Evolutionary conservation across 2,329 filamentous ascomycete species (phyloP).

Genomic region (Plectosphaerella plurivora): DNA sequence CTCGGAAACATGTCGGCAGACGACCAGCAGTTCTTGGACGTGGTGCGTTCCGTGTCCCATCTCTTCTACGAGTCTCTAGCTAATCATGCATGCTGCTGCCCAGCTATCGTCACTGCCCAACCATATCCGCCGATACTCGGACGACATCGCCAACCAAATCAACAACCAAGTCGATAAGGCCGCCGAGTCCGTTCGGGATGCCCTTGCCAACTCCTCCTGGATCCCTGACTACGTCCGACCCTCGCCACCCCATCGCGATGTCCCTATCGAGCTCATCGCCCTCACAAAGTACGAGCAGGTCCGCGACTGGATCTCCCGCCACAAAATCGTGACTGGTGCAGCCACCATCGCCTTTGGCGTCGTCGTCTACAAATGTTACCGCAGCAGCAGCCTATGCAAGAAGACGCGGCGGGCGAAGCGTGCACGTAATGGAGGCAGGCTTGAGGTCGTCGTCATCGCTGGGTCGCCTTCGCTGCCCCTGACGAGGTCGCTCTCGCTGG

Average conservation of each 20-base stretch:
- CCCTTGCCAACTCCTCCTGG: conserved; percentile 64
- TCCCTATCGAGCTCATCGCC: conserved; percentile 25
- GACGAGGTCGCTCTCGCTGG: conserved; percentile 75
- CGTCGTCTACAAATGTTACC: conserved; percentile 47
- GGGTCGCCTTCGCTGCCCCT: conserved; percentile 83
- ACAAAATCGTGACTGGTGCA: conserved; percentile 71
- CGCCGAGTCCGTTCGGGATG: conserved; percentile 65
- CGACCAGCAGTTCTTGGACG: conserved; percentile 73
- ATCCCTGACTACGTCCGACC: conserved; percentile 65
- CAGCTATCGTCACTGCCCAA: conserved; percentile 50
- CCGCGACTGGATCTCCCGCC: conserved; percentile 65
- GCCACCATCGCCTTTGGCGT: conserved; percentile 68
- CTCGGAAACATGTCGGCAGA: conserved; percentile 67
- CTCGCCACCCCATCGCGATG: conserved; percentile 38
- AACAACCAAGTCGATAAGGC: conserved; percentile 77
- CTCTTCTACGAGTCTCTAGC: conserved; percentile 1
- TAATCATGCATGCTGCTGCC: conserved; percentile 6
- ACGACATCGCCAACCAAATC: conserved; percentile 72
- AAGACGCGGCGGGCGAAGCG: conserved; percentile 72
- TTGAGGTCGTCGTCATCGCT: conserved; percentile 83
- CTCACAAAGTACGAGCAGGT: conserved; percentile 43
- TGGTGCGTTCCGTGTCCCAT: conserved; percentile 48
- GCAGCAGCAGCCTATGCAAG: conserved; percentile 50
- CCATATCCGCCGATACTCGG: conserved; percentile 67
- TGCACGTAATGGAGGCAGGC: conserved; percentile 76